phyloP scores from a whole-genome alignment of 352 stramenopile genomes.

The Halophytophthora batemanensis region DNA sequence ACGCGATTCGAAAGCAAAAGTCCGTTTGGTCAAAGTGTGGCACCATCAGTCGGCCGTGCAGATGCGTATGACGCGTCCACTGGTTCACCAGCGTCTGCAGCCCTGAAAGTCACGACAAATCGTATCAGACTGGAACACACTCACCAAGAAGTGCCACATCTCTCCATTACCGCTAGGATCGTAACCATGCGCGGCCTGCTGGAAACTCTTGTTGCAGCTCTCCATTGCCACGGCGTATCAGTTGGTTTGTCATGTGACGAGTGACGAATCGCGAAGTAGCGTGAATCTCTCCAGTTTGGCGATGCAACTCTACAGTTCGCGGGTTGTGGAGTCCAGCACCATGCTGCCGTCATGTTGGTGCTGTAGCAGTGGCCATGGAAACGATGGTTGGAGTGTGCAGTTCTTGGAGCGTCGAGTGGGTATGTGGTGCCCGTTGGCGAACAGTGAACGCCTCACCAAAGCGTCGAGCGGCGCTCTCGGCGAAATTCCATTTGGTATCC shows the following conservation, averaged over 20 bases:
- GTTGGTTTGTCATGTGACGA: constrained; percentile 41
- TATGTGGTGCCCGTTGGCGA: no score
- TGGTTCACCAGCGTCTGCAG: constrained; percentile 39
- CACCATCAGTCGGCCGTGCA: constrained; percentile 36
- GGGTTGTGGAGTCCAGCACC: constrained; percentile 32
- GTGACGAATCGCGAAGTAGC: constrained; percentile 35
- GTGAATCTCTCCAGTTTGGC: constrained; percentile 34
- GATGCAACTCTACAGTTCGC: constrained; percentile 30
- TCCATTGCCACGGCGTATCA: constrained; percentile 35
- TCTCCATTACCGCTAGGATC: constrained; percentile 17
- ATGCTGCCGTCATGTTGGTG: constrained; percentile 3
- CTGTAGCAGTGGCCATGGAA: no score
- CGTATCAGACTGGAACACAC: constrained; percentile 30
- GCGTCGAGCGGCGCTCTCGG: no score
- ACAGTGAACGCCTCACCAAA: no score
- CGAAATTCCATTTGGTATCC: no score
- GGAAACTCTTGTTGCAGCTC: constrained; percentile 42
- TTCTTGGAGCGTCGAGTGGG: no score
- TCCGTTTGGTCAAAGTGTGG: constrained; percentile 71
- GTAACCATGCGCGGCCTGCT: constrained; percentile 41
- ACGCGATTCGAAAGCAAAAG: constrained; percentile 76
- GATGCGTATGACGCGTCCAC: constrained; percentile 60
- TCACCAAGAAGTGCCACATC: constrained; percentile 30
- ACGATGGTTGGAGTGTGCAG: no score
- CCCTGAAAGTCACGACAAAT: constrained; percentile 50